Base-by-base conservation (phyloP, 495 filamentous ascomycete genomes). In the Oleoguttula mirabilis region DNA sequence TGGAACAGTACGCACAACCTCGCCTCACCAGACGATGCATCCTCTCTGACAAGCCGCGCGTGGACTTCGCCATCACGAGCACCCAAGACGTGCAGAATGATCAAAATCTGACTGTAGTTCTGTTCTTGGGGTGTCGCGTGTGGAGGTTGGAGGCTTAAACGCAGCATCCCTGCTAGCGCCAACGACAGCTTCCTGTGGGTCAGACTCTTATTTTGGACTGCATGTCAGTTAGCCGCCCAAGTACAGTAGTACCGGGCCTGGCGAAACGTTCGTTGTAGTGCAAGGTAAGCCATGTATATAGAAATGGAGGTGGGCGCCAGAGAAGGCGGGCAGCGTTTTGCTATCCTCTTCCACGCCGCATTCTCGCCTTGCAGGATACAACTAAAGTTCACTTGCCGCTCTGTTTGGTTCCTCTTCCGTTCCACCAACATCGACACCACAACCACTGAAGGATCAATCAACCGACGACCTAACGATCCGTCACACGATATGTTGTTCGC, bases 221-320 rank as follows among this genome's bases (percentile, higher is more conserved):
- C 16, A 12, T 23, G 16, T 4, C 17, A 35, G 38, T 24, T 48
- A 48, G 32, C 20, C 47, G 47, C 47, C 47, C 40, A 30, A 20
- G 24, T 38, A 30, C 47, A 20, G 21, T 20, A 40, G 14, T 19
- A 36, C n/a, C 10, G 11, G 31, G n/a, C 32, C 34, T 8, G 19
- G 3, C 36, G 21, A 15, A 21, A 27, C 10, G 21, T 8, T 10
- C 15, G 28, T 35, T 12, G 39, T 38, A 12, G 41, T 21, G 41
- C 47, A 43, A 30, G 23, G 39, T 38, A 33, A 39, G 47, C 32
- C 47, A 45, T 50, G 47, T 45, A 50, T 50, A 50, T 50, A 50
- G 47, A 50, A 50, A 50, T 45, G 39, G 47, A 45, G 12, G 16
- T 20, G 17, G 11, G 15, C 34, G 41, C n/a, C 24, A 16, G 33